phyloP scores from a whole-genome alignment of 768 basidiomycete genomes.

The Exsudoporus frostii region DNA sequence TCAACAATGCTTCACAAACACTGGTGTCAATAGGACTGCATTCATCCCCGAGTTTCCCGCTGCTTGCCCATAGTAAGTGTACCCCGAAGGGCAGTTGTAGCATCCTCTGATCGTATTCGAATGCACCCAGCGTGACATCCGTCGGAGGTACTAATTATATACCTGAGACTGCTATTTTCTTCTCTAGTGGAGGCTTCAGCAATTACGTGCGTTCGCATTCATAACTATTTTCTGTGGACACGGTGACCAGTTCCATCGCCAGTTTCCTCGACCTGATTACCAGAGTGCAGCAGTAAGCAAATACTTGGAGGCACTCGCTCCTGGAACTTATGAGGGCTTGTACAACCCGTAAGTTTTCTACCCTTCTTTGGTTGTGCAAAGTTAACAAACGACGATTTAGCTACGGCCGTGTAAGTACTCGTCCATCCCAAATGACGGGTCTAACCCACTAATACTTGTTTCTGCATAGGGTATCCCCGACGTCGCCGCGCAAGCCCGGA shows the following conservation, averaged over 20 bases:
- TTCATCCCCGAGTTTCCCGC: conserved; percentile 66
- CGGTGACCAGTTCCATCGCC: neutral
- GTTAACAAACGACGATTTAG: conserved; percentile 24
- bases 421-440: no score
- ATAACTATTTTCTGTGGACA: neutral
- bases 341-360: conserved; percentile 53
- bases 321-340: conserved; percentile 52
- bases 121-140: conserved; percentile 53
- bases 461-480: conserved; percentile 53
- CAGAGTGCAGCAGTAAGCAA: conserved; percentile 44
- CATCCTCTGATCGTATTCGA: neutral
- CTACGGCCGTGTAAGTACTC: conserved; percentile 50
- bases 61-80: conserved; percentile 50
- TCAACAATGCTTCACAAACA: conserved; percentile 57
- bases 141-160: conserved; percentile 64
- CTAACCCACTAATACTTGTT: neutral
- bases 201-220: conserved; percentile 44
- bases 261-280: conserved; percentile 56
- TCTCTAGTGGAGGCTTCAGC: conserved; percentile 77
- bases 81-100: no score
- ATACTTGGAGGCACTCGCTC: conserved; percentile 45
- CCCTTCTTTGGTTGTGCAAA: neutral
- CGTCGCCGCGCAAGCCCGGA: conserved; percentile 55
- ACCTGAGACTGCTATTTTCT: conserved; percentile 56
- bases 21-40: conserved; percentile 43